A percentile compares a stretch with the other conserved stretches of the same genome.
Conservation (phyloP, 2,329 filamentous ascomycete species). For the Venturia aucupariae region DNA sequence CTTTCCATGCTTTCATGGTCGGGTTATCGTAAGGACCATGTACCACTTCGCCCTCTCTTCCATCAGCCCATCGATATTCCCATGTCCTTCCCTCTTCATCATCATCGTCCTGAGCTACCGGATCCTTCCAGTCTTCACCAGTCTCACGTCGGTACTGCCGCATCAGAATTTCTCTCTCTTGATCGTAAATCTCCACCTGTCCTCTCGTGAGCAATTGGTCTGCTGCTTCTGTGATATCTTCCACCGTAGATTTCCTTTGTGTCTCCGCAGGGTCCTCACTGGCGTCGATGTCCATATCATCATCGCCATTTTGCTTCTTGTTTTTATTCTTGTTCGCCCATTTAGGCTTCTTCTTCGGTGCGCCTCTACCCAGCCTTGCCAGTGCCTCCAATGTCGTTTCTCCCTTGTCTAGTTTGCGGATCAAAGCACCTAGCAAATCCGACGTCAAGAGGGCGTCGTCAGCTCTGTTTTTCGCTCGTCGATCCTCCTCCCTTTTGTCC, state of each 20-base stretch:
- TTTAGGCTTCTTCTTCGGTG: constrained; percentile 36
- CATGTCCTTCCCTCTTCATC: constrained; percentile 46
- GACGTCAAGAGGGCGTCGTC: constrained; percentile 67
- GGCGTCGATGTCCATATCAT: constrained; percentile 63
- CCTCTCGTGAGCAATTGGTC: constrained; percentile 78
- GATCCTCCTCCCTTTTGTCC: constrained; percentile 72
- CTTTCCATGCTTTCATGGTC: constrained; percentile 86
- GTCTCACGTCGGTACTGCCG: constrained; percentile 78
- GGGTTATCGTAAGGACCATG: constrained; percentile 81
- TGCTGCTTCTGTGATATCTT: constrained; percentile 79
- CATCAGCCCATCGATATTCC: constrained; percentile 91
- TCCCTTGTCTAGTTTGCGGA: constrained; percentile 62
- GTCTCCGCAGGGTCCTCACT: constrained; percentile 59
- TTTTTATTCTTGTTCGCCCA: constrained; percentile 53
- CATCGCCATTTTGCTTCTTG: constrained; percentile 34
- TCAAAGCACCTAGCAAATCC: constrained; percentile 65
- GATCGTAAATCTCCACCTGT: constrained; percentile 83
- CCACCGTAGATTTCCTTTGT: constrained; percentile 62
- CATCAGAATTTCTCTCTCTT: constrained; percentile 72
- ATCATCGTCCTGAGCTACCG: constrained; percentile 19
- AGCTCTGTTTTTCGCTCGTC: constrained; percentile 58
- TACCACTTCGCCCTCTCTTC: constrained; percentile 64
- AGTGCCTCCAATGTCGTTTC: constrained; percentile 87
- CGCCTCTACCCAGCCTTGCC: constrained; percentile 63
- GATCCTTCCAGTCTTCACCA: constrained; percentile 71